Evolutionary conservation across 2,329 filamentous ascomycete species (phyloP), one percentile per base, ranked within the genome.

Genomic region (Hymenoscyphus scutula): DNA sequence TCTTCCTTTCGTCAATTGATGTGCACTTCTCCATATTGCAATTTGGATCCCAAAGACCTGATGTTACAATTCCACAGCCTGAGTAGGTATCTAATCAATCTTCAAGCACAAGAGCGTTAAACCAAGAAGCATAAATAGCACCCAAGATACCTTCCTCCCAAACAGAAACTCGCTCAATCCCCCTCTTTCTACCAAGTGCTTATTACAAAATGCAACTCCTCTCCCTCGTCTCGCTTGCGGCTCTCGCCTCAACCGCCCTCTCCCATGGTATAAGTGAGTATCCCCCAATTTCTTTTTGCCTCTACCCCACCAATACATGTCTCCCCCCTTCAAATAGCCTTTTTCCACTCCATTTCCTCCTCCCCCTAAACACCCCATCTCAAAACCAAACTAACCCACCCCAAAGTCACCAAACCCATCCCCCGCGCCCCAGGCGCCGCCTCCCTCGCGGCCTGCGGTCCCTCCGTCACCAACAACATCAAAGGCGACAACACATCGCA

Each of bases 201-300:
- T n/a, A n/a, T n/a, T n/a, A 17, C 17, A 63, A 60, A 30, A 61
- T 65, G 57, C 38, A 55, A 53, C 38, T 62, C 45, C 29, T 30
- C 29, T 19, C 48, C 27, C 56, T 61, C 19, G 11, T 45, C 27
- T 15, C 54, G 1, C n/a, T 61, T 6, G 48, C 41, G 3, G 30
- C 51, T 15, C 63, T 72, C n/a, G 69, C 64, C 23, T 65, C 62
- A 8, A 68, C 68, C 1, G 77, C 75, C 58, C 74, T 75, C 32
- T 78, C 76, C 48, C 80, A 82, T 64, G 79, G 79, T 61, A 76
- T 77, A 70, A 74, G n/a, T n/a, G n/a, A n/a, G n/a, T n/a, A n/a
- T n/a, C n/a, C n/a, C n/a, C n/a, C n/a, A n/a, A n/a, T n/a, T n/a
- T n/a, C n/a, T n/a, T n/a, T n/a, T n/a, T n/a, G n/a, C n/a, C n/a